A percentile compares a stretch with the other conserved stretches of the same genome.
phyloP scores from a whole-genome alignment of 495 filamentous ascomycete species.

The Sordaria brevicollis region DNA sequence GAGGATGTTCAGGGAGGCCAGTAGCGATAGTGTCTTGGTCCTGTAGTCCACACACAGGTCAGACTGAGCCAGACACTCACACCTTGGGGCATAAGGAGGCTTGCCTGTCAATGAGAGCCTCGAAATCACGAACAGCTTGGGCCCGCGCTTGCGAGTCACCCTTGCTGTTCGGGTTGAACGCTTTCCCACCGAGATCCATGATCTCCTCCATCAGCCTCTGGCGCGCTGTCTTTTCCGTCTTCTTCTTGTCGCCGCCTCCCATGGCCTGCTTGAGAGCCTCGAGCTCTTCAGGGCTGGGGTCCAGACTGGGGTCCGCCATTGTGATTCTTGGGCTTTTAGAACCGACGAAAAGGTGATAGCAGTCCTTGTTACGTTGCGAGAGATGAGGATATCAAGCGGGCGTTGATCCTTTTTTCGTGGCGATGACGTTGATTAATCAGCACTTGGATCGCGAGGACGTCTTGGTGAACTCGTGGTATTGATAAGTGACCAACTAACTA shows the following conservation, averaged over 20 bases:
- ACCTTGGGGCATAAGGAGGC: neutral
- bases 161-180: slow-evolving; percentile 28
- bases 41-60: slow-evolving; percentile 24
- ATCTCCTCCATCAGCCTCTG: slow-evolving; percentile 22
- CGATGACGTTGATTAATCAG: neutral
- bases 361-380: neutral
- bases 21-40: slow-evolving; percentile 30
- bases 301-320: neutral
- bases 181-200: slow-evolving; percentile 26
- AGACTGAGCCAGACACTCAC: slow-evolving; percentile 14
- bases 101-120: slow-evolving; percentile 32
- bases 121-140: slow-evolving; percentile 19
- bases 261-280: neutral
- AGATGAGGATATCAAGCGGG: neutral
- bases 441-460: neutral
- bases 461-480: neutral
- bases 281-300: neutral
- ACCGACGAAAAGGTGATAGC: neutral
- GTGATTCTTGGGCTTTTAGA: neutral
- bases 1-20: slow-evolving; percentile 37
- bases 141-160: slow-evolving; percentile 18
- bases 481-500: neutral
- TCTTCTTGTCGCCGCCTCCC: neutral
- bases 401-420: neutral
- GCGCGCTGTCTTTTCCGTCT: slow-evolving; percentile 9